A percentile compares a stretch with the other conserved stretches of the same genome.
These are phyloP conservation scores for Ambrosia trifida DNA, from an alignment of 129 eudicot species.

Conservation along the genomic window DNA sequence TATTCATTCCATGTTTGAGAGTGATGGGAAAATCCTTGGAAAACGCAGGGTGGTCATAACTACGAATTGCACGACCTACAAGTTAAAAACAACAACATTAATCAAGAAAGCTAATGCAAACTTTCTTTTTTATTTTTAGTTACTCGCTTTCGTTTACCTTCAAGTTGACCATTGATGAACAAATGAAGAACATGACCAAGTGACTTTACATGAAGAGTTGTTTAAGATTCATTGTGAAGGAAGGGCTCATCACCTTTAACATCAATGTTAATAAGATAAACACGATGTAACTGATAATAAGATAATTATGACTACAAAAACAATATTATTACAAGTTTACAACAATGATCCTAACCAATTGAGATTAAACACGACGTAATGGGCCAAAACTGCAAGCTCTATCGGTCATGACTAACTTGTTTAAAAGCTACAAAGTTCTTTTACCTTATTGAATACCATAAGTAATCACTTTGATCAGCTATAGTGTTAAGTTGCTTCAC, in stretches of 20 bases:
- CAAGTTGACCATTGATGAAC: constrained; percentile 71
- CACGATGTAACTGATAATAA: background rate
- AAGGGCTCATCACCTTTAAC: constrained; percentile 65
- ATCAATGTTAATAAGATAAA: constrained; percentile 41
- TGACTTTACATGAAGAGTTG: constrained; percentile 72
- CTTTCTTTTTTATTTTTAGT: background rate
- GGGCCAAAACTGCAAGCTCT: background rate
- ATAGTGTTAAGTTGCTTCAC: constrained; percentile 89
- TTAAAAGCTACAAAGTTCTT: background rate
- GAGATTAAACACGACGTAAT: background rate
- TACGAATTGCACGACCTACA: constrained; percentile 64
- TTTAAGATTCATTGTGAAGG: constrained; percentile 66
- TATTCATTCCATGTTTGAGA: constrained; percentile 56
- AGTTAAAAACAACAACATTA: constrained; percentile 8
- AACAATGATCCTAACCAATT: too few species aligned
- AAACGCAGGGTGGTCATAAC: constrained; percentile 29
- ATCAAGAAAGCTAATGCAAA: background rate
- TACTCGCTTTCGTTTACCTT: constrained; percentile 48
- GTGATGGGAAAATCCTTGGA: constrained; percentile 55
- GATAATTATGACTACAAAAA: too few species aligned
- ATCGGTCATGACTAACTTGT: too few species aligned
- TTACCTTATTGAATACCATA: constrained; percentile 95
- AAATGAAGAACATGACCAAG: constrained; percentile 84
- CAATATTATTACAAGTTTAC: too few species aligned
- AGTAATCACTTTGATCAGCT: constrained; percentile 85